Conservation (phyloP, 805 yeast species). For the Ogataea polymorpha region DNA sequence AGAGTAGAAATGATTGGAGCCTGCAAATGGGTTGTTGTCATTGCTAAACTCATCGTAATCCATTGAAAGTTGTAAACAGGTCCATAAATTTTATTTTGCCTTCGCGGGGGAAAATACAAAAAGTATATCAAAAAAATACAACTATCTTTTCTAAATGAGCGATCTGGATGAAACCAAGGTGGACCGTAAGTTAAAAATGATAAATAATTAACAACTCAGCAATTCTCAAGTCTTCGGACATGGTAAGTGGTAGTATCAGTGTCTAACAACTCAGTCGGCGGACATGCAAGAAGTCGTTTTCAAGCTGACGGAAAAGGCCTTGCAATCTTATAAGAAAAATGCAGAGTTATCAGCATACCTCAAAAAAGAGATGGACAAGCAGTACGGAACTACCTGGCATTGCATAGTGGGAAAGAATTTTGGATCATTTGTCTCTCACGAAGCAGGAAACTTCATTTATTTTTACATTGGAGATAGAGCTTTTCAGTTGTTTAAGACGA, state of each 20-base stretch:
- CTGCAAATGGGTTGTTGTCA: slow-evolving; percentile 37
- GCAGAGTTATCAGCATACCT: slow-evolving; percentile 64
- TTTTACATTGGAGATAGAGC: slow-evolving; percentile 70
- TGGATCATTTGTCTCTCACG: slow-evolving; percentile 76
- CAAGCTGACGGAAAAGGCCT: slow-evolving; percentile 44
- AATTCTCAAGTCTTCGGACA: slow-evolving; percentile 26
- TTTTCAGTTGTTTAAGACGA: slow-evolving; percentile 65
- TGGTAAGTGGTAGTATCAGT: slow-evolving; percentile 22
- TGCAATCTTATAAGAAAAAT: slow-evolving; percentile 42
- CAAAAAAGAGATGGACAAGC: slow-evolving; percentile 62
- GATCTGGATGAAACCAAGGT: slow-evolving; percentile 3
- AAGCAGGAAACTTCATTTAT: slow-evolving; percentile 68
- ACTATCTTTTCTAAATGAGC: slow-evolving; percentile 1
- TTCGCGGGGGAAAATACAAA: slow-evolving; percentile 6
- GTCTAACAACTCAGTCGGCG: slow-evolving; percentile 33
- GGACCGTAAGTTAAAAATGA: slow-evolving; percentile 10
- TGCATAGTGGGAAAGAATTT: slow-evolving; percentile 77
- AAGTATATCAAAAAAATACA: no score
- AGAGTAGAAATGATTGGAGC: slow-evolving; percentile 31
- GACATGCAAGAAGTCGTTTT: slow-evolving; percentile 51
- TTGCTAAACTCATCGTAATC: slow-evolving; percentile 31
- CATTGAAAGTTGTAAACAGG: slow-evolving; percentile 16
- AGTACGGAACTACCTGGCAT: slow-evolving; percentile 75
- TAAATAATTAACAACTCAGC: slow-evolving; percentile 12
- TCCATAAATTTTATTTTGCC: slow-evolving; percentile 7